Evolutionary conservation across 371 early-diverging fungal genomes (phyloP), one percentile per base, ranked within the genome.

Genomic region (Rhizopus arrhizus): DNA sequence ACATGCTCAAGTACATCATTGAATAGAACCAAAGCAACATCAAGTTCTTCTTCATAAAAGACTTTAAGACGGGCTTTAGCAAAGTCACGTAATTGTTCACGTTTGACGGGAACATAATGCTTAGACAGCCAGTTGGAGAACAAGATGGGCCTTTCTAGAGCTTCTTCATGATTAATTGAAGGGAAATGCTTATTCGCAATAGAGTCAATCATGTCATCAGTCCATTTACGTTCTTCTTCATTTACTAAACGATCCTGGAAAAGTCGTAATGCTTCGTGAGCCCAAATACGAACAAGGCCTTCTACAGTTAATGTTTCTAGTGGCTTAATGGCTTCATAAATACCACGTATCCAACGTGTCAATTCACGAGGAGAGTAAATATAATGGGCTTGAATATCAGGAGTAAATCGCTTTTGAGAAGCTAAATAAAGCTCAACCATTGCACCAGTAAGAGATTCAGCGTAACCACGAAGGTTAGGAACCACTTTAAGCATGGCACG

Each of bases 341-440:
- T 95, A 74, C 99, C 99, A 58, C 97, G 90, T 57, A 95, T 88
- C 99, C 99, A 99, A 42, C 99, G 89, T 0, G 98, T 97, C 69
- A 99, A 83, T 84, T 99, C 99, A 81, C 99, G 93, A 61, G 99
- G 99, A 53, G 95, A 94, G 77, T 98, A 99, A 62, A 99, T 92
- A 66, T 98, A 99, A 74, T 99, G 99, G 2, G 97, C 95, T 77
- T 99, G 98, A 59, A 89, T 91, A 76, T 97, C 97, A 0, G 96
- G 91, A 2, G 99, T 98, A 63, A 98, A 99, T 49, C 87, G 86
- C 51, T 81, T 76, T 75, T 98, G 97, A 4, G 96, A 96, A 53
- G 83, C 77, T 41, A 92, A 73, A 63, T 95, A 99, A 45, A 98
- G 86, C 22, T 97, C 97, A 5, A 98, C 95, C 98, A 98, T 98